A percentile compares a stretch with the other conserved stretches of the same genome.
Conservation (phyloP, 139 green algal species). For the Tetraselmis striata region DNA sequence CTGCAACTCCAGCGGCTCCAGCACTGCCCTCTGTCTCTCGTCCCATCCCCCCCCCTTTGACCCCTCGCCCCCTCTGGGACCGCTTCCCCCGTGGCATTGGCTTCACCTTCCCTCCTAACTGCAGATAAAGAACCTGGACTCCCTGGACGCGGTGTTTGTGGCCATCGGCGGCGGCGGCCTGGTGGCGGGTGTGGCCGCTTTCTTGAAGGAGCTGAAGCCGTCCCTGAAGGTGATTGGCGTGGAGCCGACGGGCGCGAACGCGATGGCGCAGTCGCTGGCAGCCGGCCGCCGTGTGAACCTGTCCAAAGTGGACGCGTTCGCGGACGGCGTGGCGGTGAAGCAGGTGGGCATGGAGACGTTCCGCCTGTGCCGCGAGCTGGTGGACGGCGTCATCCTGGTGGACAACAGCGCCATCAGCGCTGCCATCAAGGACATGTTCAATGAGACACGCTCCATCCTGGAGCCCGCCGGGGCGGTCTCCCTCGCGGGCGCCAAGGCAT, state of each 20-base stretch:
- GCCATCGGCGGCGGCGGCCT: slow-evolving; percentile 87
- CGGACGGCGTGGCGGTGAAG: slow-evolving; percentile 88
- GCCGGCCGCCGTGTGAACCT: slow-evolving; percentile 66
- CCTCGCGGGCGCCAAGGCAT: slow-evolving; percentile 84
- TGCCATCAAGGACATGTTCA: slow-evolving; percentile 91
- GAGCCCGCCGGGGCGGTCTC: slow-evolving; percentile 89
- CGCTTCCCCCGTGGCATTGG: too few species aligned
- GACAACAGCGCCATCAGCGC: slow-evolving; percentile 75
- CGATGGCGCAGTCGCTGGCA: slow-evolving; percentile 79
- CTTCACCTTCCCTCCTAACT: neutral
- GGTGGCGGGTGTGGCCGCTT: slow-evolving; percentile 84
- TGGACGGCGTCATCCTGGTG: slow-evolving; percentile 89
- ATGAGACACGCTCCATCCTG: slow-evolving; percentile 79
- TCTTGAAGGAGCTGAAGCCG: slow-evolving; percentile 80
- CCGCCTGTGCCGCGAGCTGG: slow-evolving; percentile 72
- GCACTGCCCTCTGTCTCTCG: too few species aligned
- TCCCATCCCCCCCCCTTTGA: too few species aligned
- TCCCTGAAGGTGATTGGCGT: slow-evolving; percentile 84
- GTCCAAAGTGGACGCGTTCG: slow-evolving; percentile 82
- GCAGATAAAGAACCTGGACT: slow-evolving; percentile 40
- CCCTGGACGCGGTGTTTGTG: slow-evolving; percentile 83
- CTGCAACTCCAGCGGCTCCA: too few species aligned
- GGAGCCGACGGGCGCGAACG: slow-evolving; percentile 88
- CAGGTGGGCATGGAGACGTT: slow-evolving; percentile 80
- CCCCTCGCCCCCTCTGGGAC: too few species aligned